phyloP scores from a whole-genome alignment of 2,329 filamentous ascomycete species.

The Cordyceps cateniannulata region DNA sequence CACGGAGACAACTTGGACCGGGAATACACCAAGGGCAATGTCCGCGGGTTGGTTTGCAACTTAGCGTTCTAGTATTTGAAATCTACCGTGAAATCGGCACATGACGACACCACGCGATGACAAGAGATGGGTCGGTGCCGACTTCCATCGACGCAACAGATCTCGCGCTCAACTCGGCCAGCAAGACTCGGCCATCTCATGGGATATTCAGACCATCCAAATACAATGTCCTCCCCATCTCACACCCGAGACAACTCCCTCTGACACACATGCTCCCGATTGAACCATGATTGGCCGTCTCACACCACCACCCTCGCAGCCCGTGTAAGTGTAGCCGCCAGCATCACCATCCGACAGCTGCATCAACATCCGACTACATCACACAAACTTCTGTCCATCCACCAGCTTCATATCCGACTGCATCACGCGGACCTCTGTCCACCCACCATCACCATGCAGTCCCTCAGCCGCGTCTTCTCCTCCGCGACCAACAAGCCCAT shows the following conservation, averaged over 20 bases:
- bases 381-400: not conserved
- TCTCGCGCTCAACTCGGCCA: not conserved
- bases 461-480: constrained; percentile 40
- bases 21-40: not conserved
- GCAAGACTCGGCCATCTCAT: not conserved
- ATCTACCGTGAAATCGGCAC: not conserved
- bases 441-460: constrained; percentile 26
- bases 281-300: not conserved
- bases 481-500: constrained; percentile 47
- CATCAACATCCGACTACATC: no score
- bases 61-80: not conserved
- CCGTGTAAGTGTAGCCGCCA: not conserved
- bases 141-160: not conserved
- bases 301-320: no score
- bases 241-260: not conserved
- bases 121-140: not conserved
- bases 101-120: not conserved
- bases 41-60: not conserved
- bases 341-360: no score
- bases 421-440: not conserved
- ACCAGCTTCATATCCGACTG: no score
- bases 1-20: not conserved
- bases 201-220: not conserved
- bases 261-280: not conserved
- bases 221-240: not conserved